phyloP scores from a whole-genome alignment of 768 basidiomycete species.

The Gautieria morchelliformis region DNA sequence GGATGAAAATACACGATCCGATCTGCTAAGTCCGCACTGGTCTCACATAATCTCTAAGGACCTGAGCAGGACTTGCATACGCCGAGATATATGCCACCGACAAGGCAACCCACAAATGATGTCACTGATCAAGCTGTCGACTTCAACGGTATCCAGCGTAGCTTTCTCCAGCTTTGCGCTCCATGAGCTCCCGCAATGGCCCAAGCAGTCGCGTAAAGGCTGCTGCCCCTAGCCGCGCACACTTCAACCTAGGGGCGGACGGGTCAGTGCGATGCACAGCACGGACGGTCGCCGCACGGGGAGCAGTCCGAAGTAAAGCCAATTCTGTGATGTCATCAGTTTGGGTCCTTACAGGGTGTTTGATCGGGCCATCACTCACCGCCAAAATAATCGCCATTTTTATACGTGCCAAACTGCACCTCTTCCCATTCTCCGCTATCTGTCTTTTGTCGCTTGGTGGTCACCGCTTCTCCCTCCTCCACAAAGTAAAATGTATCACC shows the following conservation, averaged over 20 bases:
- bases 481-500: constrained; percentile 98
- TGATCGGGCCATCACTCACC: constrained; percentile 39
- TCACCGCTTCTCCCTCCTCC: constrained; percentile 86
- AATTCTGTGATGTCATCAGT: constrained; percentile 49
- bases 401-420: constrained; percentile 63
- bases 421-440: constrained; percentile 53
- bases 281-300: constrained; percentile 94
- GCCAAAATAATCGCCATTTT: constrained; percentile 97
- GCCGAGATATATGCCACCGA: too few relatives aligned
- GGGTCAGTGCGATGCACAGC: constrained; percentile 47
- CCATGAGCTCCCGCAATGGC: constrained; percentile 88
- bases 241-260: constrained; percentile 63
- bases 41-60: too few relatives aligned
- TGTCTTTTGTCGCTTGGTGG: constrained; percentile 60
- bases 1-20: too few relatives aligned
- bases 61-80: too few relatives aligned
- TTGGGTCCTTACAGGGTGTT: neutral
- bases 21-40: too few relatives aligned
- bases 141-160: constrained; percentile 39
- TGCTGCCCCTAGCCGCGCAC: constrained; percentile 86
- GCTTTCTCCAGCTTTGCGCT: constrained; percentile 72
- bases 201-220: constrained; percentile 93
- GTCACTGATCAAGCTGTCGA: neutral
- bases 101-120: too few relatives aligned
- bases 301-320: constrained; percentile 77